A percentile compares a stretch with the other conserved stretches of the same genome.
Evolutionary conservation across 202 grass and related monocot species (phyloP).

Genomic region (Digitaria exilis): DNA sequence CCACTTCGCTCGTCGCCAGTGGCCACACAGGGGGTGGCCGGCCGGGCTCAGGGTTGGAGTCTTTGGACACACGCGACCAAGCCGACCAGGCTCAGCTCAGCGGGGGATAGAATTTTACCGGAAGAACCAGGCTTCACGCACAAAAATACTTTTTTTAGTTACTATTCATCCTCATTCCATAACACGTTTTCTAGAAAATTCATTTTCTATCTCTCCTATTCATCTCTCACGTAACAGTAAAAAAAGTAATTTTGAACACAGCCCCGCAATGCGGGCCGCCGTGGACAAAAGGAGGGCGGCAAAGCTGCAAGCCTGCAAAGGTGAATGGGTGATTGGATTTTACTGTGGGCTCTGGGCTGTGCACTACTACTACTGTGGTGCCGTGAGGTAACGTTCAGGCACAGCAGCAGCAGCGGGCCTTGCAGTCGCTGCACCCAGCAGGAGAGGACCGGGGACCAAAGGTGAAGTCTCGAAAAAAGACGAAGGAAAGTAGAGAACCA

Average conservation of each 20-base stretch:
- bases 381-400: neutral
- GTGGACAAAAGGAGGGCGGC: neutral
- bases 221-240: no score
- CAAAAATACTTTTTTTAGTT: no score
- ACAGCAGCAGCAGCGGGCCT: neutral
- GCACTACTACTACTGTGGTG: neutral
- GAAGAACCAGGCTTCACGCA: no score
- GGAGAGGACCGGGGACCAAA: constrained; percentile 33
- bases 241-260: no score
- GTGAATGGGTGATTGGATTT: neutral
- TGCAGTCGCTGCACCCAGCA: neutral
- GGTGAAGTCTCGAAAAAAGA: constrained; percentile 1
- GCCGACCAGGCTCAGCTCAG: neutral
- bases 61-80: neutral
- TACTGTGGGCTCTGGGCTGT: neutral
- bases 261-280: no score
- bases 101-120: neutral
- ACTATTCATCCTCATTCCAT: no score
- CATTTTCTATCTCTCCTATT: no score
- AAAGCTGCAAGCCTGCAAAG: constrained; percentile 4
- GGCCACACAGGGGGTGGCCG: neutral
- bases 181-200: no score
- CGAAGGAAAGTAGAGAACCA: neutral
- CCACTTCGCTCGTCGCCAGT: neutral
- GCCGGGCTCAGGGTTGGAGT: neutral